Percentiles rank a stretch among this genome's conserved stretches.
Conservation (phyloP, 139 green algal genomes). For the Coccomyxa sp. region DNA sequence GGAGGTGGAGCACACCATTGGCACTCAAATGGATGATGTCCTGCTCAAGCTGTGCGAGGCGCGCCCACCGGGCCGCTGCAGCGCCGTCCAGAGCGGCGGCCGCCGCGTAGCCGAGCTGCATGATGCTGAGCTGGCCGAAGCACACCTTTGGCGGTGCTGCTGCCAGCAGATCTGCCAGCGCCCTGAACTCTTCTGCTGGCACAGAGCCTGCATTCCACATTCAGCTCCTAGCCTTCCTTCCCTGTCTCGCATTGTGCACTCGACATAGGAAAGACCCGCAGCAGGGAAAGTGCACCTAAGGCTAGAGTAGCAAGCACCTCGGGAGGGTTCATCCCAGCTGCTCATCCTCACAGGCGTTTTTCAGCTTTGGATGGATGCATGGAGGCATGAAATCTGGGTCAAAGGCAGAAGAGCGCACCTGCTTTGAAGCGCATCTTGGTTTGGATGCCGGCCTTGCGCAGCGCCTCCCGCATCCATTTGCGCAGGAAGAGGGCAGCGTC, state of each 20-base stretch:
- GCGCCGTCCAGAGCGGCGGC: conserved; percentile 20
- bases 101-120: conserved; percentile 39
- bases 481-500: conserved; percentile 48
- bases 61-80: neutral
- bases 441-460: conserved; percentile 36
- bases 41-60: no score
- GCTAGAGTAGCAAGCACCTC: no score
- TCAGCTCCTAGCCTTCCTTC: no score
- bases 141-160: conserved; percentile 15
- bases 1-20: no score
- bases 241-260: no score
- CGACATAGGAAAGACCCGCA: no score
- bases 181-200: conserved; percentile 33
- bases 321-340: no score
- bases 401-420: neutral
- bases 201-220: neutral
- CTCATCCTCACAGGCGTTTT: no score
- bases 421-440: conserved; percentile 32
- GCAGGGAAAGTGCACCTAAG: no score
- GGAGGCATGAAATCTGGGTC: neutral
- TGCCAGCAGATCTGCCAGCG: conserved; percentile 31
- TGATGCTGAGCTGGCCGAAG: conserved; percentile 28
- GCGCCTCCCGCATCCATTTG: conserved; percentile 57
- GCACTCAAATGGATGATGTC: no score
- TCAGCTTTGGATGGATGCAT: no score